Base-by-base conservation (phyloP, 106 monocot genomes). In the Agapanthus africanus region DNA sequence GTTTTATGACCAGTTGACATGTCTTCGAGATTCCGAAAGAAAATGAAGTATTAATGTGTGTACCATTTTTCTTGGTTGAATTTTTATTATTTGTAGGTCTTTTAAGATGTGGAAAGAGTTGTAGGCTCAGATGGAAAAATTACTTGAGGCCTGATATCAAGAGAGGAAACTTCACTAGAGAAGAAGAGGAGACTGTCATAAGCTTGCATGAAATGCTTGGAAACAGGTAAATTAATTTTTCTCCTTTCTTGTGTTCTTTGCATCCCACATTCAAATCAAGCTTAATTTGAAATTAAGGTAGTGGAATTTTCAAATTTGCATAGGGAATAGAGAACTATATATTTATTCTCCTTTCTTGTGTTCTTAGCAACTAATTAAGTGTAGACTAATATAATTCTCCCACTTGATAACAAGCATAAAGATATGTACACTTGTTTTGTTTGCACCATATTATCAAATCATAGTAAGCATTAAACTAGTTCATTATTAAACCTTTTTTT, bases 51-150 rank as follows among this genome's bases (percentile, higher is more conserved):
- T 41, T 41, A n/a, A n/a, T n/a, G n/a, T n/a, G n/a, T n/a, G n/a
- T n/a, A n/a, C n/a, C n/a, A n/a, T n/a, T n/a, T n/a, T n/a, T n/a
- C n/a, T n/a, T 19, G 16, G 11, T 56, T 56, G 56, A 22, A 16
- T 56, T 0, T 56, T 56, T 0, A 8, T 56, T 56, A 8, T 54
- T 71, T n/a, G n/a, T 40, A 71, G 71, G 73, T 19, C 34, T 73
- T 22, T 38, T 73, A 38, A 73, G 73, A 28, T 73, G 73, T 52
- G 65, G 63, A 50, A 72, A 72, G 63, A 72, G 72, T 11, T 72
- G 72, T 47, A 63, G 72, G 62, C 63, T 72, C 7, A 59, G 72
- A 33, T 72, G 72, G 72, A 72, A 34, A 9, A 72, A 72, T 37
- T 72, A 72, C 31, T 37, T 72, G 30, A 38, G 72, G 3, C 72